These are phyloP conservation scores for Pochonia chlamydosporia DNA, from an alignment of 2,329 filamentous ascomycete species.

Conservation along the genomic window DNA sequence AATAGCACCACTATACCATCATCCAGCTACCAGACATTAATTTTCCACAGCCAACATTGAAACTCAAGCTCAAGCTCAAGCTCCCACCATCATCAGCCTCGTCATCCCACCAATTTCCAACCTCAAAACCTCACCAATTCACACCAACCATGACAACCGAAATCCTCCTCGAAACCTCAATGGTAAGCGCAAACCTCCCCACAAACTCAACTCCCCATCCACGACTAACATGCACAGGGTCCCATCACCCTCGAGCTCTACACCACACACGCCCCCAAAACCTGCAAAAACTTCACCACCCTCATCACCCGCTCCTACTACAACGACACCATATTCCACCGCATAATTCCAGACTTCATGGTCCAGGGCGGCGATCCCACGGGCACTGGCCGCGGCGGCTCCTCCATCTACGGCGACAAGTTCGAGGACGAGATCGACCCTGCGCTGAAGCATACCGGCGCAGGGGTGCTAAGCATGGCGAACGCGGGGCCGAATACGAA, in stretches of 20 bases:
- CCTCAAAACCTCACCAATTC: not conserved
- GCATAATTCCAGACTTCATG: conserved; percentile 96
- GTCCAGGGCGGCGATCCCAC: conserved; percentile 92
- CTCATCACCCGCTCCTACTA: conserved; percentile 84
- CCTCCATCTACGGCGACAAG: conserved; percentile 85
- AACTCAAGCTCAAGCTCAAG: no score
- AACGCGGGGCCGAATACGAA: conserved; percentile 92
- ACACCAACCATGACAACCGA: conserved; percentile 61
- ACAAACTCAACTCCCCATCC: not conserved
- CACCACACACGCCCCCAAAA: conserved; percentile 78
- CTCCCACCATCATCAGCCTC: not conserved
- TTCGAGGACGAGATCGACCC: conserved; percentile 87
- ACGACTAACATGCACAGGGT: conserved; percentile 48
- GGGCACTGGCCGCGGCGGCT: conserved; percentile 83
- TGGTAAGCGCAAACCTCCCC: conserved; percentile 49
- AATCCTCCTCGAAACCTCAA: conserved; percentile 76
- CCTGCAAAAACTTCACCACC: conserved; percentile 80
- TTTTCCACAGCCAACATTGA: no score
- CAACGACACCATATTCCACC: conserved; percentile 80
- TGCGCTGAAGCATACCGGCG: conserved; percentile 81
- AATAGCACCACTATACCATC: no score
- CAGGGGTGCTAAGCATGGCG: conserved; percentile 93
- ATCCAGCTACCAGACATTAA: no score
- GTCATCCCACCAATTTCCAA: not conserved
- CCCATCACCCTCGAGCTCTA: conserved; percentile 85